Percentiles rank a stretch among this genome's conserved stretches.
phyloP scores from a whole-genome alignment of 495 filamentous ascomycete species.

The Pseudevernia furfuracea region DNA sequence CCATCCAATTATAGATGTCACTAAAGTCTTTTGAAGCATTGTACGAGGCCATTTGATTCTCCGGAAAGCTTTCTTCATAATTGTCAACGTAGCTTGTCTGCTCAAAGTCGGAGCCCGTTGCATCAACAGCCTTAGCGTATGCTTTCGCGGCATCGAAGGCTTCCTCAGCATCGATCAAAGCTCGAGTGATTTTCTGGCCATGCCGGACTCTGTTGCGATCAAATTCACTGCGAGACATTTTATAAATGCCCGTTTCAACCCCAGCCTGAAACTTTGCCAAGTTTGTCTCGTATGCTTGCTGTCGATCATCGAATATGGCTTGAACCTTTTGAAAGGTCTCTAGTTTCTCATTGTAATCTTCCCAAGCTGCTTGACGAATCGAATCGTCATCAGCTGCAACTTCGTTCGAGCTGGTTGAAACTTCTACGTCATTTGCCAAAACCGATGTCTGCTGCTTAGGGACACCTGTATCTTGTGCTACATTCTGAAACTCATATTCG shows the following conservation, averaged over 20 bases:
- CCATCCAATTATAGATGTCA: too few species aligned
- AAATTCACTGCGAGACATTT: conserved; percentile 2
- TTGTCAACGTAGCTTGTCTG: too few species aligned
- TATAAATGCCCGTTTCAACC: not conserved
- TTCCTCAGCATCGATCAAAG: conserved; percentile 3
- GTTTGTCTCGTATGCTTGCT: not conserved
- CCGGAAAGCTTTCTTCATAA: too few species aligned
- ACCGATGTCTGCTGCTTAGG: too few species aligned
- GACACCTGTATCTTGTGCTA: too few species aligned
- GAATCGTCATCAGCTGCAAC: not conserved
- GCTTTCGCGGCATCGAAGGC: not conserved
- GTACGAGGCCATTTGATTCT: too few species aligned
- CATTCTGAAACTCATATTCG: too few species aligned
- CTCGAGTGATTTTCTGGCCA: not conserved
- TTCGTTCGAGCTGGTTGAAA: too few species aligned
- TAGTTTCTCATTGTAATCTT: not conserved
- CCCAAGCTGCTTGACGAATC: not conserved
- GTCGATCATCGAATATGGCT: conserved; percentile 5
- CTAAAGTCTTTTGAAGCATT: too few species aligned
- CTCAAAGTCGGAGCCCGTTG: not conserved
- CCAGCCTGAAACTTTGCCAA: not conserved
- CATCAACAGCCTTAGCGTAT: not conserved
- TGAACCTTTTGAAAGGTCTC: not conserved
- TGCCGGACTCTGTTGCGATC: not conserved
- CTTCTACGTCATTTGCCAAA: too few species aligned